Base-by-base conservation (phyloP, 192 early-diverging fungal genomes). In the Coemansia aciculifera region DNA sequence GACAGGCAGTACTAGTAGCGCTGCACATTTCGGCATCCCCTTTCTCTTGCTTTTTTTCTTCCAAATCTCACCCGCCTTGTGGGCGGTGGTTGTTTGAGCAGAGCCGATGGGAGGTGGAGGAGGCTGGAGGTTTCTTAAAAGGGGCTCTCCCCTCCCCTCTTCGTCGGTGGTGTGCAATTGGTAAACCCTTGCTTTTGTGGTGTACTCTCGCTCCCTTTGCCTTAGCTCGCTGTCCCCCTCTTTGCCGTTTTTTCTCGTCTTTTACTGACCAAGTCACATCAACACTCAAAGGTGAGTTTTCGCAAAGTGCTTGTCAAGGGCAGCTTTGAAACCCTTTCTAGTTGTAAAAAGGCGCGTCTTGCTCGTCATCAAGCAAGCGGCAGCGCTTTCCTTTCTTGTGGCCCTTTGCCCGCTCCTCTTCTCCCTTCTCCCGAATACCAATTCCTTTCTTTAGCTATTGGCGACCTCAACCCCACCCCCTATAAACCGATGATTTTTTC, bases 1-100 rank as follows among this genome's bases (percentile, higher is more conserved):
- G 51, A 70, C 61, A 39, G 24, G 31, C 37, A 39, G 61, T 42
- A 19, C 38, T 40, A 63, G 37, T 57, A 57, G 54, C 54, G 34
- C 54, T 34, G 27, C 54, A 17, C 27, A 32, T 17, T 57, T 57
- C 54, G 54, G 54, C 54, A 57, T 57, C 54, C 54, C 54, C 29
- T 32, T 51, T 23, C 52, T 27, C 52, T 56, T 32, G 27, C 29
- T 56, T 32, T 56, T 36, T 36, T 36, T 1, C 5, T 36, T 56
- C 29, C 52, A 27, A 32, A 38, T 39, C 36, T 17, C 27, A n/a
- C 29, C 56, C 32, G 29, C 32, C 31, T 34, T 59, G 31, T 36
- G 31, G 17, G 29, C 56, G 31, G 59, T 6, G 15, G 34, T 36
- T 38, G 59, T 39, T 39, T 36, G n/a, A 36, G 32, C 59, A 60